Percentiles rank a stretch among this genome's conserved stretches.
These are phyloP conservation scores for Quercus phellos DNA, from an alignment of 331 rosid species.

Conservation along the genomic window DNA sequence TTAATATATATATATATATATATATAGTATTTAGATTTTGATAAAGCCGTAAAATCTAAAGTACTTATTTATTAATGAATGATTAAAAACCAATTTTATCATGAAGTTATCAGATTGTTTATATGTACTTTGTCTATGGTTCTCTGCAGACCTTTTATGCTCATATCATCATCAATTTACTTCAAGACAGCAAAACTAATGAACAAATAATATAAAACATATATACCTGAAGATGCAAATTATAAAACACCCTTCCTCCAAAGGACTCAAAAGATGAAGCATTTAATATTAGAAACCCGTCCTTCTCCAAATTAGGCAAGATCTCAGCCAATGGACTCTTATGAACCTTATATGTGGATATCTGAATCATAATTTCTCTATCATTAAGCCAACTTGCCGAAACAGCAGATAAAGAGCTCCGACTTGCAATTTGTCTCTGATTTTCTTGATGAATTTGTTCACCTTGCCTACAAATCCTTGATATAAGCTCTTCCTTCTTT, in stretches of 20 bases:
- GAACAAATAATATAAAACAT: not conserved
- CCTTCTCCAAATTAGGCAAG: constrained; percentile 35
- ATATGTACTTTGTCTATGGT: too few relatives aligned
- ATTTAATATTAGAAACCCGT: constrained; percentile 39
- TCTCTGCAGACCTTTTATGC: too few relatives aligned
- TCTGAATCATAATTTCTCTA: constrained; percentile 39
- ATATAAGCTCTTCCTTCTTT: constrained; percentile 47
- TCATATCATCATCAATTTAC: not conserved
- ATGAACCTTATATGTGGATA: constrained; percentile 27
- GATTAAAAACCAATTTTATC: too few relatives aligned
- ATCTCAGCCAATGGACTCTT: constrained; percentile 31
- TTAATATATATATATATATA: too few relatives aligned
- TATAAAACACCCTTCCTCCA: constrained; percentile 41
- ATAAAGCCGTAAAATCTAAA: too few relatives aligned
- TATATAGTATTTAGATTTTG: too few relatives aligned
- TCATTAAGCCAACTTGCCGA: constrained; percentile 39
- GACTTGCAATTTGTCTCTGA: constrained; percentile 6
- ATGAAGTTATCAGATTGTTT: too few relatives aligned
- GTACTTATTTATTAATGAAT: too few relatives aligned
- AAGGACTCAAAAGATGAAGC: constrained; percentile 51
- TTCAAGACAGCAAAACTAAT: not conserved
- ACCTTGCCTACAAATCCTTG: constrained; percentile 26
- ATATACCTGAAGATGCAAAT: constrained; percentile 51
- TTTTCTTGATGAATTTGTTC: constrained; percentile 8
- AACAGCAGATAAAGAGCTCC: constrained; percentile 32